Conservation (phyloP, 805 yeast genomes). For the Wickerhamomyces silvicola region DNA sequence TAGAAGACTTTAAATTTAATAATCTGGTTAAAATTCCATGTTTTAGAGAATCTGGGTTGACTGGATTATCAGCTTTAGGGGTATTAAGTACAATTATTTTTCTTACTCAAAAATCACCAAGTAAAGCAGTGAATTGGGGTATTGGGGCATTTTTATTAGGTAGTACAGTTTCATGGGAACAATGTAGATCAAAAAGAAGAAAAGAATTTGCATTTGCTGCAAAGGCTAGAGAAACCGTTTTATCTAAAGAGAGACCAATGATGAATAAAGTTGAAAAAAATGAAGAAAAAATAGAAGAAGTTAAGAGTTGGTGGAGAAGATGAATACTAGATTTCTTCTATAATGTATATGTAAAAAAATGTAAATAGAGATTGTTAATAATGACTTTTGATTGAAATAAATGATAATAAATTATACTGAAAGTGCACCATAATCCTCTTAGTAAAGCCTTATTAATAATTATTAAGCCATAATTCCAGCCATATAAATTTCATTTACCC, state of each 20-base stretch:
- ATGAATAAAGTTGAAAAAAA: constrained; percentile 18
- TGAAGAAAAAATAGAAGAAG: constrained; percentile 19
- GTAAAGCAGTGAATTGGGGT: constrained; percentile 73
- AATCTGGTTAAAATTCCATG: constrained; percentile 62
- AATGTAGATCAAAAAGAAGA: constrained; percentile 69
- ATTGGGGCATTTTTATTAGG: constrained; percentile 76
- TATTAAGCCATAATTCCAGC: too few species aligned
- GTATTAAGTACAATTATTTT: constrained; percentile 65
- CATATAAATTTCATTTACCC: constrained; percentile 2
- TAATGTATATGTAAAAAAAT: background rate
- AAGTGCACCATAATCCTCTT: too few species aligned
- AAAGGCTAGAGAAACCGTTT: constrained; percentile 51
- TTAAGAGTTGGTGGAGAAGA: constrained; percentile 25
- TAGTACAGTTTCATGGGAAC: constrained; percentile 85
- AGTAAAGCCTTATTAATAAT: too few species aligned
- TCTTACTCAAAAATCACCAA: constrained; percentile 55
- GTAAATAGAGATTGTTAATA: background rate
- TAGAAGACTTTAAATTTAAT: constrained; percentile 46
- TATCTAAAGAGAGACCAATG: constrained; percentile 32
- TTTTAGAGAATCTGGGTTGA: constrained; percentile 69
- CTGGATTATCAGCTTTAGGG: constrained; percentile 69
- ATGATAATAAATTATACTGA: too few species aligned
- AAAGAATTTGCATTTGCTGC: constrained; percentile 61
- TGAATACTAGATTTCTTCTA: background rate
- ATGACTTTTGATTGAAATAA: background rate